phyloP scores from a whole-genome alignment of 441 rosid species.

The Populus hybrid region DNA sequence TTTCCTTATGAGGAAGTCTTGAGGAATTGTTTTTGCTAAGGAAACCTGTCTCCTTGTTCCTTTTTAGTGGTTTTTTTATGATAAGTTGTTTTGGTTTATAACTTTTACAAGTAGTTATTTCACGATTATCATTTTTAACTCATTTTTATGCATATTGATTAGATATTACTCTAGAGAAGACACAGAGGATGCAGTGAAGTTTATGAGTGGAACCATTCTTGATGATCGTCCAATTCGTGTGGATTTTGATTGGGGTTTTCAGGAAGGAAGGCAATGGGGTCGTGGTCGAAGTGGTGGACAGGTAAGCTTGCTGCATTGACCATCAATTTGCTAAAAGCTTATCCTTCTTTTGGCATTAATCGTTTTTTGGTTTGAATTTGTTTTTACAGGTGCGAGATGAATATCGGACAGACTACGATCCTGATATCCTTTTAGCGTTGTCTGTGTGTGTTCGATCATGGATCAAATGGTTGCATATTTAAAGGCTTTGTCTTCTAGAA shows the following conservation, averaged over 20 bases:
- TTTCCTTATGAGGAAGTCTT: neutral
- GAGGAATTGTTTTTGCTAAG: neutral
- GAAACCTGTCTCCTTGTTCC: neutral
- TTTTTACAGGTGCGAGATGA: constrained; percentile 89
- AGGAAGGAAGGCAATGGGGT: constrained; percentile 99
- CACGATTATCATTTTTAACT: neutral
- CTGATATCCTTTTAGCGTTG: constrained; percentile 77
- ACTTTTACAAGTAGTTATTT: neutral
- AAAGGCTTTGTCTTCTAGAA: neutral
- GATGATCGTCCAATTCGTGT: constrained; percentile 98
- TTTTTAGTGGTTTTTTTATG: neutral
- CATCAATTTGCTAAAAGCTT: neutral
- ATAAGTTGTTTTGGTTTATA: neutral
- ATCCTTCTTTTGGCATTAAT: neutral
- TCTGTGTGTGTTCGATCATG: neutral
- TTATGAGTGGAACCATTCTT: constrained; percentile 89
- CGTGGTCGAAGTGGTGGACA: constrained; percentile 99
- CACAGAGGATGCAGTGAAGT: constrained; percentile 91
- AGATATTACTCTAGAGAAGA: constrained; percentile 97
- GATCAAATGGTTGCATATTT: neutral
- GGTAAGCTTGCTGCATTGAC: constrained; percentile 34
- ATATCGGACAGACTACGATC: constrained; percentile 97
- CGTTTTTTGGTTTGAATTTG: neutral
- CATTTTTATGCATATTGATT: constrained; percentile 7
- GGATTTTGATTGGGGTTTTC: constrained; percentile 98